Evolutionary conservation across 2,329 filamentous ascomycete genomes (phyloP).

Genomic region (Aspergillus spinulosporus): DNA sequence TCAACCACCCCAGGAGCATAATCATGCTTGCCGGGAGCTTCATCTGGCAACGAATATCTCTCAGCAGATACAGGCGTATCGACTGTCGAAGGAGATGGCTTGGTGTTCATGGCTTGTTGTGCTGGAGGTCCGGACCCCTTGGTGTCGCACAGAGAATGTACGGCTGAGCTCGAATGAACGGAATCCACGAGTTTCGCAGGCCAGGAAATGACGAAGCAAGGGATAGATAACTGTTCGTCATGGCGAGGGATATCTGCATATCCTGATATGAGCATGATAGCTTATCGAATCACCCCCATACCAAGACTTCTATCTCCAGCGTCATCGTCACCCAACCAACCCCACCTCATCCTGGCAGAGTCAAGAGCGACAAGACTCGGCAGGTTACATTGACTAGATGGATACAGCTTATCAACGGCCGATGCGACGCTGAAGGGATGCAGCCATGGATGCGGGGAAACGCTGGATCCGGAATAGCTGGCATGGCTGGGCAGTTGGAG

Average conservation of each 20-base stretch:
- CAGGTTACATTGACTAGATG: conserved; percentile 16
- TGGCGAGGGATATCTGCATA: not conserved
- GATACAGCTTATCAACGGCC: conserved; percentile 13
- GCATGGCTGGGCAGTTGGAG: not conserved
- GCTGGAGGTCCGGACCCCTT: not conserved
- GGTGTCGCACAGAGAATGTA: not conserved
- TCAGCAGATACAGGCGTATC: conserved; percentile 12
- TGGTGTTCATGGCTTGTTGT: conserved; percentile 3
- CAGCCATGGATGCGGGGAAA: not conserved
- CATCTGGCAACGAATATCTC: conserved; percentile 13
- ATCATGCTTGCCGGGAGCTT: conserved; percentile 15
- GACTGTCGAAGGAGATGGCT: conserved; percentile 6
- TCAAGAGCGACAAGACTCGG: conserved; percentile 6
- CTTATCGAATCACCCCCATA: conserved; percentile 7
- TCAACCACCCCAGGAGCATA: conserved; percentile 22
- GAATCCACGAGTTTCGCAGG: not conserved
- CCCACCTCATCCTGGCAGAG: not conserved
- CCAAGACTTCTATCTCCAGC: conserved; percentile 2
- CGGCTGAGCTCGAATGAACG: not conserved
- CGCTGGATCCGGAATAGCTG: not conserved
- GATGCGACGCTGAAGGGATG: conserved; percentile 3
- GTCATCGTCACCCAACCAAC: conserved; percentile 1
- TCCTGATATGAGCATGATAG: not conserved
- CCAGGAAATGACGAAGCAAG: conserved; percentile 6
- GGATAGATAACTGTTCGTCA: conserved; percentile 14